phyloP scores from a whole-genome alignment of 2,329 filamentous ascomycete genomes.

The Alternaria triticimaculans region DNA sequence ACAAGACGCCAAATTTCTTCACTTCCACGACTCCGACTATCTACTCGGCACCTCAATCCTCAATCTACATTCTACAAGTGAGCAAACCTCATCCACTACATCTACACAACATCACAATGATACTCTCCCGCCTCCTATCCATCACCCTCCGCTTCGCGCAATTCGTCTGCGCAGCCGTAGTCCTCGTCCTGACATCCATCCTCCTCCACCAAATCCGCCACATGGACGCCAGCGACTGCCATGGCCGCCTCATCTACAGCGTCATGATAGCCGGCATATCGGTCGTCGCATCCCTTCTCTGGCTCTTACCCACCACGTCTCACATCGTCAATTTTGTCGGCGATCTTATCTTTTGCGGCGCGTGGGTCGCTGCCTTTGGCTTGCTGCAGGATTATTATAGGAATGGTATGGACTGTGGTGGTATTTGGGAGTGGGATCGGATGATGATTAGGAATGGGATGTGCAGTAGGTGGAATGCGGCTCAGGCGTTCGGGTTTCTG shows the following conservation, averaged over 20 bases:
- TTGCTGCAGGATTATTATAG: conserved; percentile 50
- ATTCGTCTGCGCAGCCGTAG: conserved; percentile 71
- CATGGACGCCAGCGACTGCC: conserved; percentile 58
- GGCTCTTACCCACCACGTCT: conserved; percentile 72
- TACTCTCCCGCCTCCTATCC: conserved; percentile 56
- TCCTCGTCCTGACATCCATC: conserved; percentile 29
- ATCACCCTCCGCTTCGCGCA: conserved; percentile 66
- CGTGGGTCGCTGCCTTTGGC: conserved; percentile 63
- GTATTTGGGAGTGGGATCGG: conserved; percentile 59
- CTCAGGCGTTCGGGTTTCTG: conserved; percentile 74
- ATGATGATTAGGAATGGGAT: conserved; percentile 51
- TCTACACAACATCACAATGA: conserved; percentile 12
- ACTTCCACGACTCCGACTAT: not conserved
- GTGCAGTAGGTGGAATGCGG: conserved; percentile 74
- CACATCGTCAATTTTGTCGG: conserved; percentile 72
- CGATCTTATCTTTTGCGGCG: conserved; percentile 71
- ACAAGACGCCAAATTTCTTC: not conserved
- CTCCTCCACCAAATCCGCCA: conserved; percentile 26
- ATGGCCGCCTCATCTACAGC: conserved; percentile 75
- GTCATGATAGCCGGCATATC: conserved; percentile 72
- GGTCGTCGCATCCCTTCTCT: conserved; percentile 70
- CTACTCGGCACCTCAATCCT: not conserved
- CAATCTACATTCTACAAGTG: not conserved
- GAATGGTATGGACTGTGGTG: conserved; percentile 27
- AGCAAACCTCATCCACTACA: not conserved